Base-by-base conservation (phyloP, 257 asterid genomes). In the Nicotiana benthamiana region DNA sequence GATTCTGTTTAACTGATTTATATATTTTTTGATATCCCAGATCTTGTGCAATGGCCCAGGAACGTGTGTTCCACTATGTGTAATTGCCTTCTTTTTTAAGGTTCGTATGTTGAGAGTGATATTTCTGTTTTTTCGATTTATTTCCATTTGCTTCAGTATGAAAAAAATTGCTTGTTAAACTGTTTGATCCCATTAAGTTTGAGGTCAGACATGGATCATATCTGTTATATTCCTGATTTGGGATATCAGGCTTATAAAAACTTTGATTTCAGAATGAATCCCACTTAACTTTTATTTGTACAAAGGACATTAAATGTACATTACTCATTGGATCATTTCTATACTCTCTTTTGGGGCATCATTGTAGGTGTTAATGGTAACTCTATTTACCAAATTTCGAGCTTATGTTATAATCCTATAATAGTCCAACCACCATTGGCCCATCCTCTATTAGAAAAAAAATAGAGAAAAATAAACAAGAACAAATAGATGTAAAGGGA, bases 31-130 rank as follows among this genome's bases (percentile, higher is more conserved):
- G 20, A 3, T 57, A 57, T 57, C 80, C 70, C 90, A 94, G 97
- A 90, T 93, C 83, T 83, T 93, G 62, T 94, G 98, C 89, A 94
- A 93, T 82, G 97, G 98, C 52, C 98, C 98, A 82, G 98, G 98
- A 77, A 94, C 98, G 22, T 94, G 98, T 84, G 81, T 94, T 80
- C 98, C 97, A 3, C 89, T 94, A 18, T 93, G 96, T 83, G 89
- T 75, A 40, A 93, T 93, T 78, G 93, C 96, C 48, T 92, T 92
- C 80, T 3, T 88, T 76, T 89, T 94, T 90, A 94, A 94, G 97
- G 97, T 94, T 59, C 83, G 91, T 53, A 78, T 11, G 20, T 57
- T 8, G 27, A 2, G 63, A 57, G 27, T 57, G 28, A 20, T 18
- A 2, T 7, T 20, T 57, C 27, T 57, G 63, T 57, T 57, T n/a